A percentile compares a stretch with the other conserved stretches of the same genome.
phyloP scores from a whole-genome alignment of 139 green algal species.

The Picocystis salinarum region DNA sequence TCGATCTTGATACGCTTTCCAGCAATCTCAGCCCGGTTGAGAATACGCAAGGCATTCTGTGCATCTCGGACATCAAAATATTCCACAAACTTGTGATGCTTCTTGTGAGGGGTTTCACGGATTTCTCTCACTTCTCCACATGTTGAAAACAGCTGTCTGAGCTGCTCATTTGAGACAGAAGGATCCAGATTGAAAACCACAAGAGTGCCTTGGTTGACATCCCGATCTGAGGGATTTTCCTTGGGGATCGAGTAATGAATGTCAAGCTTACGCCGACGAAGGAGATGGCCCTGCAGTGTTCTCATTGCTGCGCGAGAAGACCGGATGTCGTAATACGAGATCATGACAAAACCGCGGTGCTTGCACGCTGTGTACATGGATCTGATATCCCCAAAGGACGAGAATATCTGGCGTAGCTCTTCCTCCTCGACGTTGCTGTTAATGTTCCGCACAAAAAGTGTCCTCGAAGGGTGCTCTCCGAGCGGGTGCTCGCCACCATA shows the following conservation, averaged over 20 bases:
- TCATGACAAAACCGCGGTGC: slow-evolving; percentile 59
- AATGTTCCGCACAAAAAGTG: slow-evolving; percentile 50
- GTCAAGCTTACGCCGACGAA: slow-evolving; percentile 31
- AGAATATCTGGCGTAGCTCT: slow-evolving; percentile 13
- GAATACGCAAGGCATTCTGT: not conserved
- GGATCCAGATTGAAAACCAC: slow-evolving; percentile 61
- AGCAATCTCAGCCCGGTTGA: slow-evolving; percentile 16
- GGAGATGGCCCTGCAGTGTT: slow-evolving; percentile 28
- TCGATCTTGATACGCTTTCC: slow-evolving; percentile 22
- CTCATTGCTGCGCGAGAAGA: slow-evolving; percentile 42
- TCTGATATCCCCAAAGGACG: slow-evolving; percentile 65
- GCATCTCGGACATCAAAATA: slow-evolving; percentile 58
- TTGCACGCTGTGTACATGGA: slow-evolving; percentile 58
- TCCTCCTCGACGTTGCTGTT: slow-evolving; percentile 26
- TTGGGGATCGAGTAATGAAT: slow-evolving; percentile 49
- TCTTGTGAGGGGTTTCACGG: slow-evolving; percentile 23
- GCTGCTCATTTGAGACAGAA: slow-evolving; percentile 38
- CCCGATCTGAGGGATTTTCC: slow-evolving; percentile 22
- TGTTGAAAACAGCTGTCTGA: slow-evolving; percentile 47
- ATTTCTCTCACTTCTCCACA: slow-evolving; percentile 66
- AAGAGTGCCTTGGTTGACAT: slow-evolving; percentile 49
- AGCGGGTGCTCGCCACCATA: slow-evolving; percentile 27
- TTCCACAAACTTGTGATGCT: slow-evolving; percentile 62
- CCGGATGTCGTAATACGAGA: slow-evolving; percentile 79
- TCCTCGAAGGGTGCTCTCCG: slow-evolving; percentile 35